A percentile compares a stretch with the other conserved stretches of the same genome.
Conservation (phyloP, 495 filamentous ascomycete species). For the Rhizodiscina lignyota region DNA sequence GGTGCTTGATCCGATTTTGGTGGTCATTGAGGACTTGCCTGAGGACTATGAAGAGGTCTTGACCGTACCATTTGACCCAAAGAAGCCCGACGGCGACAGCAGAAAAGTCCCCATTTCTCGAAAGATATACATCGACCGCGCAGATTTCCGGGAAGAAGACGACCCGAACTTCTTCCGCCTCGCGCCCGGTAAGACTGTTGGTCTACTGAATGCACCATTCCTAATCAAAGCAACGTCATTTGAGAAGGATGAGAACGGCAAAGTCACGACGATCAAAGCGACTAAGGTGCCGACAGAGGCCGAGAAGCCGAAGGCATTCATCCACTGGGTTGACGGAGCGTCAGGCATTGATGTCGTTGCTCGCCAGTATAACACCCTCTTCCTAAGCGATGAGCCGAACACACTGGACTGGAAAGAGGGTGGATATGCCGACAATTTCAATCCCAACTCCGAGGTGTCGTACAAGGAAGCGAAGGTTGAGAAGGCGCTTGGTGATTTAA, state of each 20-base stretch:
- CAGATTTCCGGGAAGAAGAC: constrained; percentile 73
- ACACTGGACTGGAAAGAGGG: constrained; percentile 41
- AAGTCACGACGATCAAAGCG: constrained; percentile 52
- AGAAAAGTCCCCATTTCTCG: constrained; percentile 62
- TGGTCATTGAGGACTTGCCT: constrained; percentile 58
- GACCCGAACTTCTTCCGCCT: constrained; percentile 84
- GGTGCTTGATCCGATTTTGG: constrained; percentile 51
- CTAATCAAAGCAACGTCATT: constrained; percentile 69
- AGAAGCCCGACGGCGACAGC: constrained; percentile 36
- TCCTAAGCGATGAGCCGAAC: constrained; percentile 67
- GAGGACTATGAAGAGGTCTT: constrained; percentile 46
- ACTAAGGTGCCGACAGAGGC: constrained; percentile 10
- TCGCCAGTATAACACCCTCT: constrained; percentile 69
- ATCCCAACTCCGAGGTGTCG: constrained; percentile 66
- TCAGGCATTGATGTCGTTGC: constrained; percentile 42
- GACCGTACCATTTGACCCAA: constrained; percentile 56
- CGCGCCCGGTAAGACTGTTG: constrained; percentile 77
- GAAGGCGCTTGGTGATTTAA: constrained; percentile 67
- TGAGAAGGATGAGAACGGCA: constrained; percentile 53
- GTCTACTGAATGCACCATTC: constrained; percentile 66
- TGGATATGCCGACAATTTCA: constrained; percentile 71
- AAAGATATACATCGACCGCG: constrained; percentile 80
- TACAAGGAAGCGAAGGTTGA: constrained; percentile 70
- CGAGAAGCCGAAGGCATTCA: constrained; percentile 62
- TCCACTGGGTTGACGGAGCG: constrained; percentile 69